Evolutionary conservation across 345 rosid species (phyloP).

Genomic region (Gossypium australe): DNA sequence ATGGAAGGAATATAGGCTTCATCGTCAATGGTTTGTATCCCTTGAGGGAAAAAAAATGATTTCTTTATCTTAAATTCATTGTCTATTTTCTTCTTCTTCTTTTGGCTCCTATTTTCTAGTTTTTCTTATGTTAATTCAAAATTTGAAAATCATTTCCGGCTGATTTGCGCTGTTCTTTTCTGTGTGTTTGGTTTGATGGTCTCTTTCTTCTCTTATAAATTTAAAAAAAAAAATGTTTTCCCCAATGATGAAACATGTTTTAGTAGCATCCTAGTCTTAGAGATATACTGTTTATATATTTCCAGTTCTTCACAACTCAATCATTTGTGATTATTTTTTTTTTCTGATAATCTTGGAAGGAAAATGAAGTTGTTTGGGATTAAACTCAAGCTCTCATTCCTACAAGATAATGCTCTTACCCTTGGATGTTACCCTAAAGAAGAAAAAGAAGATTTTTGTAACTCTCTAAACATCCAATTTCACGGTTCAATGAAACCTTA

Average conservation of each 20-base stretch:
- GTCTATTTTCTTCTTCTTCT: background rate
- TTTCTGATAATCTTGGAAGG: background rate
- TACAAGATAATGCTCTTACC: too few relatives aligned
- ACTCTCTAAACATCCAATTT: too few relatives aligned
- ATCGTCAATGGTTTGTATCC: slow-evolving; percentile 25
- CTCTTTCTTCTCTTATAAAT: background rate
- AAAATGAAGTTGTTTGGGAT: too few relatives aligned
- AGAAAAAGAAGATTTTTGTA: too few relatives aligned
- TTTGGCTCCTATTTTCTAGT: background rate
- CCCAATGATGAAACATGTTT: background rate
- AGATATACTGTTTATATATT: background rate
- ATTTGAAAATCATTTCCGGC: background rate
- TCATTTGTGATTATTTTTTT: background rate
- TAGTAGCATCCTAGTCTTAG: background rate
- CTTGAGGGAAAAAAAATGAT: background rate
- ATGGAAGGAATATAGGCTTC: slow-evolving; percentile 8
- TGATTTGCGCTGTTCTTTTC: background rate
- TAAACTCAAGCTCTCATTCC: too few relatives aligned
- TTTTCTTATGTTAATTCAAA: background rate
- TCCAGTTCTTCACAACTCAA: background rate
- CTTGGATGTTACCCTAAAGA: too few relatives aligned
- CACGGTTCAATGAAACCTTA: too few relatives aligned
- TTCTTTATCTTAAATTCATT: background rate
- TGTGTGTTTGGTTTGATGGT: background rate
- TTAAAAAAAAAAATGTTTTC: background rate